Evolutionary conservation across 169 alveolate genomes (phyloP).

Genomic region (Eimeria nieschulzi): DNA sequence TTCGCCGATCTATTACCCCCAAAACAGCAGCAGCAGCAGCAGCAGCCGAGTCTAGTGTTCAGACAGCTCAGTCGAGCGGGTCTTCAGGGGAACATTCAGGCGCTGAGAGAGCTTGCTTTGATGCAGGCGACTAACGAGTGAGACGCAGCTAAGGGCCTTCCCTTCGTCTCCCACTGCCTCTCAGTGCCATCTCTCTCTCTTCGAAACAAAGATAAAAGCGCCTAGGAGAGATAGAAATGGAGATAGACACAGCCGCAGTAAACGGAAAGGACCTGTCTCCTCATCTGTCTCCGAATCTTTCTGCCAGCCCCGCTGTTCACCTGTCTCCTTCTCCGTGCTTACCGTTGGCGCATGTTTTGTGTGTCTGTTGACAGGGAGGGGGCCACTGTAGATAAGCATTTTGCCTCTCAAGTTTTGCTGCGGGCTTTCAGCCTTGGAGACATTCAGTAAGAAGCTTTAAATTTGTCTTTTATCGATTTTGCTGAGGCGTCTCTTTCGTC

Average conservation of each 20-base stretch:
- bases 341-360: not conserved
- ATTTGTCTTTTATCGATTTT: not conserved
- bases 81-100: conserved; percentile 64
- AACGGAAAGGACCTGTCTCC: too few species aligned
- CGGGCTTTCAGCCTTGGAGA: not conserved
- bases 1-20: not conserved
- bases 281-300: too few species aligned
- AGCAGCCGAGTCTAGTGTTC: conserved; percentile 35
- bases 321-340: too few species aligned
- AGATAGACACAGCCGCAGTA: too few species aligned
- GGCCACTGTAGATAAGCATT: not conserved
- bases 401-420: not conserved
- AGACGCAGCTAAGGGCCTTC: not conserved
- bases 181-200: not conserved
- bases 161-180: not conserved
- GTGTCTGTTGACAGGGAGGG: not conserved
- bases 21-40: conserved; percentile 17
- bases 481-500: not conserved
- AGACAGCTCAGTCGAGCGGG: conserved; percentile 64
- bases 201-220: too few species aligned
- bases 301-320: too few species aligned
- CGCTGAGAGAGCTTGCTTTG: conserved; percentile 30
- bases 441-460: not conserved
- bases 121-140: not conserved
- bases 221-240: too few species aligned